These are phyloP conservation scores for Linnemannia exigua DNA, from an alignment of 192 early-diverging fungal species.

Conservation along the genomic window DNA sequence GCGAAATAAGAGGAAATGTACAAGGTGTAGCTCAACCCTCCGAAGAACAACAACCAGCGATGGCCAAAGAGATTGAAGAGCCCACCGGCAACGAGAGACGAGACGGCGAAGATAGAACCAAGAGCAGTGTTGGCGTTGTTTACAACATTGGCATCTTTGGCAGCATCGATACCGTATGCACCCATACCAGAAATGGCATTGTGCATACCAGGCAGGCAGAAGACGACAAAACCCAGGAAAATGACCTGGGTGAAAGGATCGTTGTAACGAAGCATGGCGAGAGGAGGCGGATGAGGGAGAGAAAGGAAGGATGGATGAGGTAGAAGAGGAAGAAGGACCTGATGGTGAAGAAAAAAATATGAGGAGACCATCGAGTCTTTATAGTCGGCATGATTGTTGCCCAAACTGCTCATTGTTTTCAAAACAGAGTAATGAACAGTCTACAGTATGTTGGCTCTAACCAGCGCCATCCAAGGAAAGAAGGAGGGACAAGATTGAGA, in stretches of 20 bases:
- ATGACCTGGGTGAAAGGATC: conserved; percentile 70
- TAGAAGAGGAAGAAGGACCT: conserved; percentile 11
- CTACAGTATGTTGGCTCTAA: background rate
- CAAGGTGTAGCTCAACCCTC: conserved; percentile 69
- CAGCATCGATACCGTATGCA: conserved; percentile 59
- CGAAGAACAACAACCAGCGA: conserved; percentile 66
- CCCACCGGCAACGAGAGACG: conserved; percentile 68
- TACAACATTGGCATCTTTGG: background rate
- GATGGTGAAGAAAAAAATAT: conserved; percentile 8
- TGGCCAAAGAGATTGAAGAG: conserved; percentile 72
- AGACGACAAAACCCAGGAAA: conserved; percentile 70
- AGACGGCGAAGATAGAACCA: conserved; percentile 70
- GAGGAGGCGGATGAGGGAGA: conserved; percentile 11
- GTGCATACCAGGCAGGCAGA: conserved; percentile 75
- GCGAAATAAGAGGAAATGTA: conserved; percentile 72
- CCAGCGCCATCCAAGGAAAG: conserved; percentile 4
- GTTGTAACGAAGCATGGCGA: conserved; percentile 48
- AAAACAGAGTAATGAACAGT: too few relatives aligned
- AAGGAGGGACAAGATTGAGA: background rate
- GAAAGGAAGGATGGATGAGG: background rate
- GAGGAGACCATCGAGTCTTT: conserved; percentile 5
- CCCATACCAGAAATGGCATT: conserved; percentile 70
- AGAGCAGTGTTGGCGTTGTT: conserved; percentile 66
- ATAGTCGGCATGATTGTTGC: background rate
- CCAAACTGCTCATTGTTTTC: background rate